Base-by-base conservation (phyloP, 768 basidiomycete species). In the Auricularia cornea region DNA sequence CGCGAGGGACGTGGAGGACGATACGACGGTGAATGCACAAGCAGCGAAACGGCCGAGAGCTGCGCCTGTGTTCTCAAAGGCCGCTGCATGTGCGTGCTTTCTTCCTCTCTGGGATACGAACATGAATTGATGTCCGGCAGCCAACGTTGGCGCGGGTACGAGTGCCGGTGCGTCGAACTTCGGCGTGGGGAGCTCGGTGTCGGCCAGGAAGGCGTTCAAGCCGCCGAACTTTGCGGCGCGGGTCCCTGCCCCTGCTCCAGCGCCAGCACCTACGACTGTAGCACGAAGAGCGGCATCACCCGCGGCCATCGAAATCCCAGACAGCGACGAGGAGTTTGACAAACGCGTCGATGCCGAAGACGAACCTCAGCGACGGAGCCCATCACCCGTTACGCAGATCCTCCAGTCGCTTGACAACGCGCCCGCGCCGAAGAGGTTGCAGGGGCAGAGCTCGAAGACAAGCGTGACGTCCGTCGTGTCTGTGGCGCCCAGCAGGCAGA, bases 121-220 rank as follows among this genome's bases (percentile, higher is more conserved):
- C n/a, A n/a, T 29, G 26, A 54, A 14, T 31, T n/a, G 26, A 28
- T 38, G 59, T 60, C 52, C 51, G 26, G 11, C 28, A 12, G 28
- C 62, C 35, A 48, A 20, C 18, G 59, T 5, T n/a, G 5, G 56
- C 38, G 30, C 35, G 29, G 26, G 56, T 35, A 23, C 54, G 28
- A 14, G n/a, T 28, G 40, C 29, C 38, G 61, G 56, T 16, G 33
- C 59, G 2, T n/a, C 30, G 20, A 29, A 52, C 20, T 23, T 40
- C 26, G 23, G 51, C 23, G 8, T 51, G 38, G 26, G 35, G 40
- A 60, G 32, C 63, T 20, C 51, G 44, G 59, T 38, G 60, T 23
- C 79, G 1, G 83, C 83, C 1, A 78, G 68, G 38, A 67, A 63
- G 38, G 68, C 62, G 16, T 68, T 71, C 65, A 77, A 74, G 62